These are phyloP conservation scores for Cryphonectria nitschkei DNA, from an alignment of 2,329 filamentous ascomycete species.

Conservation along the genomic window DNA sequence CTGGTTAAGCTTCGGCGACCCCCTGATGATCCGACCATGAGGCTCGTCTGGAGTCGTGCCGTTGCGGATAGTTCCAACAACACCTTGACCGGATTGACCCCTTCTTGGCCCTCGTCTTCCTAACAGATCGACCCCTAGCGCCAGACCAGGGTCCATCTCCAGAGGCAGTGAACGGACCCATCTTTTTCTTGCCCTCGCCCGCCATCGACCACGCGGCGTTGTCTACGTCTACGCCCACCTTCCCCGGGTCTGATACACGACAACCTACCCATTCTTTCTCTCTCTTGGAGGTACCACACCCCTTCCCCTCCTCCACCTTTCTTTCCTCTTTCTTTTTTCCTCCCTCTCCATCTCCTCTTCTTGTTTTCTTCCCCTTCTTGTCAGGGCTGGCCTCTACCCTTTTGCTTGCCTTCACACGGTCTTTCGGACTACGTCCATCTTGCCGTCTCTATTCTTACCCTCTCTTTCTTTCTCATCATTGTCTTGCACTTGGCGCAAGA, in stretches of 20 bases:
- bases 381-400: conserved; percentile 28
- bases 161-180: conserved; percentile 13
- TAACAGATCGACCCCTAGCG: conserved; percentile 15
- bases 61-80: conserved; percentile 14
- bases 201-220: conserved; percentile 16
- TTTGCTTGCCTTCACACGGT: conserved; percentile 1
- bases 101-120: conserved; percentile 18
- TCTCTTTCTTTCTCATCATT: not conserved
- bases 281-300: conserved; percentile 23
- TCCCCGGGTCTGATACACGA: conserved; percentile 19
- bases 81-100: conserved; percentile 13
- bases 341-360: not conserved
- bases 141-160: conserved; percentile 17
- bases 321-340: conserved; percentile 1
- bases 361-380: not conserved
- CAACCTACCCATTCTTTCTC: conserved; percentile 16
- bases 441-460: not conserved
- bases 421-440: conserved; percentile 1
- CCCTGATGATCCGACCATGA: conserved; percentile 26
- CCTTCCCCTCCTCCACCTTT: not conserved
- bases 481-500: not conserved
- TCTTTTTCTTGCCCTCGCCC: not conserved
- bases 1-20: conserved; percentile 22
- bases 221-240: conserved; percentile 23
- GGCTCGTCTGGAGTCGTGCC: conserved; percentile 25